These are phyloP conservation scores for Candida ficus DNA, from an alignment of 805 yeast genomes.

Conservation along the genomic window DNA sequence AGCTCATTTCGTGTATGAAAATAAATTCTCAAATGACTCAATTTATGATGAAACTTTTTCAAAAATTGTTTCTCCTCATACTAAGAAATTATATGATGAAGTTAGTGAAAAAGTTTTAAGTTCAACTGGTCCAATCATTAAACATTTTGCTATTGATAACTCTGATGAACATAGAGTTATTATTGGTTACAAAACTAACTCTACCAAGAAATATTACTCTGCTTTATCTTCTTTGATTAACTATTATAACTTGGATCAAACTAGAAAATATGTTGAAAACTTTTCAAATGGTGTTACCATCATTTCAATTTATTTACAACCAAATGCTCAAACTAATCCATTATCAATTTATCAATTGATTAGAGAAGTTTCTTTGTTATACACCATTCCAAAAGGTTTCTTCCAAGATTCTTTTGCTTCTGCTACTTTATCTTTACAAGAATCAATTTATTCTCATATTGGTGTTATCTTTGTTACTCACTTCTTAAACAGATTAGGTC, in stretches of 20 bases:
- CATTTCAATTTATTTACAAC: conserved; percentile 78
- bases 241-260: conserved; percentile 78
- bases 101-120: conserved; percentile 62
- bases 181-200: conserved; percentile 79
- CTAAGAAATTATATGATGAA: conserved; percentile 70
- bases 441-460: conserved; percentile 89
- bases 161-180: conserved; percentile 81
- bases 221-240: conserved; percentile 83
- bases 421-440: conserved; percentile 86
- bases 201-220: conserved; percentile 82
- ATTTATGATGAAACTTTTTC: conserved; percentile 78
- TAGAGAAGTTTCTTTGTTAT: conserved; percentile 89
- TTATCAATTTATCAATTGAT: conserved; percentile 82
- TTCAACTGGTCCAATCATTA: conserved; percentile 90
- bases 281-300: conserved; percentile 85
- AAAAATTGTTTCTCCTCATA: conserved; percentile 72
- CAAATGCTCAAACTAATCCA: conserved; percentile 46
- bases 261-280: conserved; percentile 91
- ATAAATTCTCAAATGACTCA: conserved; percentile 42
- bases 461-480: conserved; percentile 91
- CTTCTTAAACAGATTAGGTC: conserved; percentile 89
- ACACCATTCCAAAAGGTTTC: conserved; percentile 83
- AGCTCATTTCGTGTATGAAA: conserved; percentile 82
- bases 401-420: conserved; percentile 69
- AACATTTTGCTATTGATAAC: conserved; percentile 74